phyloP scores from a whole-genome alignment of 139 green algal species.

The Ulvella scutata region DNA sequence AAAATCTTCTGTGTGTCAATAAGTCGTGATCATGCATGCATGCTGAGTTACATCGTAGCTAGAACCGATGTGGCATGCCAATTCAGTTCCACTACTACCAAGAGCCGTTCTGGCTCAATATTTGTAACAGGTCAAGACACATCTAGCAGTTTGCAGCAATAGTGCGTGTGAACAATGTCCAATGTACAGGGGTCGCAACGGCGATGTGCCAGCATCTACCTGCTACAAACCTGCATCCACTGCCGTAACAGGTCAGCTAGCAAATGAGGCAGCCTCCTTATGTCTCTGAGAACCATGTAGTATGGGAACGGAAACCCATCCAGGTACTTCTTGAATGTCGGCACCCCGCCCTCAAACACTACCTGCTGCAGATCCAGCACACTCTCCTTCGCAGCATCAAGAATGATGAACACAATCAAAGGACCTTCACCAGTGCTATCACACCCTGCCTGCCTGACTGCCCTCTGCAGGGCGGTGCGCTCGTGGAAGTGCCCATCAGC shows the following conservation, averaged over 20 bases:
- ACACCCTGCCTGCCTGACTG: slow-evolving; percentile 20
- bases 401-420: background rate
- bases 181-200: no score
- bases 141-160: no score
- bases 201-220: no score
- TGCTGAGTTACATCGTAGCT: no score
- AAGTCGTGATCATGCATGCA: no score
- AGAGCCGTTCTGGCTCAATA: no score
- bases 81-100: no score
- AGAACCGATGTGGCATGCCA: no score
- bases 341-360: slow-evolving; percentile 69
- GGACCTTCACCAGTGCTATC: background rate
- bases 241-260: slow-evolving; percentile 85
- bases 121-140: no score
- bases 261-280: slow-evolving; percentile 60
- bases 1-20: no score
- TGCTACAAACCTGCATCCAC: slow-evolving; percentile 72
- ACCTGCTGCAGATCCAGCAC: slow-evolving; percentile 88
- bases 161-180: no score
- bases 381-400: slow-evolving; percentile 3
- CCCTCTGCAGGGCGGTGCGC: slow-evolving; percentile 57
- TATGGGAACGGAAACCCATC: slow-evolving; percentile 96
- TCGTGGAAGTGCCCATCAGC: slow-evolving; percentile 96
- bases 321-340: slow-evolving; percentile 84
- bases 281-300: slow-evolving; percentile 89